A percentile compares a stretch with the other conserved stretches of the same genome.
These are phyloP conservation scores for Scleroderma citrinum DNA, from an alignment of 768 basidiomycete genomes.

Conservation along the genomic window DNA sequence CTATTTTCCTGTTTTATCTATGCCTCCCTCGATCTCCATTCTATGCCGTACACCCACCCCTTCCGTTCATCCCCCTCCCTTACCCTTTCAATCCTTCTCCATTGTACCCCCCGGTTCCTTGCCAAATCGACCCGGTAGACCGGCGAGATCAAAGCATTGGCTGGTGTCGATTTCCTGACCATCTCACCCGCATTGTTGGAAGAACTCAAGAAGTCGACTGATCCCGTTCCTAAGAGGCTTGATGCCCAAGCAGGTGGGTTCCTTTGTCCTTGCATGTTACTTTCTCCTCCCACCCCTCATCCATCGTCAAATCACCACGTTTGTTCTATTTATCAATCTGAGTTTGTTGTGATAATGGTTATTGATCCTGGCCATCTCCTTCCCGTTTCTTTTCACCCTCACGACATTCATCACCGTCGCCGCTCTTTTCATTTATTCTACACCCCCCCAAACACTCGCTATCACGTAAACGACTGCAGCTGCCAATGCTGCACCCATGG, in stretches of 20 bases:
- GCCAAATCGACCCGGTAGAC: constrained; percentile 34
- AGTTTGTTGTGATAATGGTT: background rate
- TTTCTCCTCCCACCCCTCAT: background rate
- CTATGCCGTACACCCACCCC: background rate
- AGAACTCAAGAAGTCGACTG: constrained; percentile 80
- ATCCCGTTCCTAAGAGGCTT: constrained; percentile 79
- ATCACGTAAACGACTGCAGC: constrained; percentile 29
- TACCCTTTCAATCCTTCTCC: background rate
- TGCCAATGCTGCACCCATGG: constrained; percentile 50
- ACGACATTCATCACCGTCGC: background rate
- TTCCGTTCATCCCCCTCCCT: background rate
- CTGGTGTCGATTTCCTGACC: constrained; percentile 97
- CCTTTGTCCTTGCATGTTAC: background rate
- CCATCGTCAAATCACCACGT: background rate
- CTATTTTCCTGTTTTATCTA: constrained; percentile 1
- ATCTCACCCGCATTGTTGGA: constrained; percentile 89
- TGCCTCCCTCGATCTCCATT: background rate
- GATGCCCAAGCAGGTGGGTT: constrained; percentile 54
- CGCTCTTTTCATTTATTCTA: background rate
- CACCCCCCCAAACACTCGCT: background rate
- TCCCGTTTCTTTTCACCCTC: background rate
- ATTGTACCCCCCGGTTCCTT: background rate
- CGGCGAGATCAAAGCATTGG: constrained; percentile 91
- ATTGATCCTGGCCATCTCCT: constrained; percentile 7
- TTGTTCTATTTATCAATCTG: background rate